These are phyloP conservation scores for Hibiscus syriacus DNA, from an alignment of 345 rosid species.

Conservation along the genomic window DNA sequence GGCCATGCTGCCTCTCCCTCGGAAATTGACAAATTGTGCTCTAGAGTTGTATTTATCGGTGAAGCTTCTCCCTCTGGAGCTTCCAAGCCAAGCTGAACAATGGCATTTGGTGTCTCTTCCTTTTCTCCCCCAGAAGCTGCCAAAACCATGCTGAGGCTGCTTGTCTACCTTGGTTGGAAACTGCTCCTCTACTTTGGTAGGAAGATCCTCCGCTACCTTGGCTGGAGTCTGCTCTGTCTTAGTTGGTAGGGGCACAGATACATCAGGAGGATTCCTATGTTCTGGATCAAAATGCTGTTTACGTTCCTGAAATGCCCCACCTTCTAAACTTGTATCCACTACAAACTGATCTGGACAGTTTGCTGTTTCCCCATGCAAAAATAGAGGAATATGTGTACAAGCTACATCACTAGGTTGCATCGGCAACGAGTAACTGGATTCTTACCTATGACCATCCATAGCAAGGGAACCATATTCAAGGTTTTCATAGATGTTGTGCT, in stretches of 20 bases:
- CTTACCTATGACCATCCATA: conserved; percentile 19
- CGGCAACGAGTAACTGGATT: conserved; percentile 20
- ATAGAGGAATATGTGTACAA: conserved; percentile 15
- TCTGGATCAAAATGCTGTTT: conserved; percentile 25
- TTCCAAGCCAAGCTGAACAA: conserved; percentile 17
- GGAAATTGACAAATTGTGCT: conserved; percentile 17
- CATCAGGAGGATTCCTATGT: conserved; percentile 15
- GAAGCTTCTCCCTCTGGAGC: background rate
- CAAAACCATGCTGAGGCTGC: conserved; percentile 15
- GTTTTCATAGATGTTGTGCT: conserved; percentile 19
- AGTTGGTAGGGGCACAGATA: conserved; percentile 16
- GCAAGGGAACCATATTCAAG: conserved; percentile 23
- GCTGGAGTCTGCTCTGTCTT: conserved; percentile 26
- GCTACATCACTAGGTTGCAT: conserved; percentile 13
- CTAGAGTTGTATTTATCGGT: conserved; percentile 14
- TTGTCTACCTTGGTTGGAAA: conserved; percentile 11
- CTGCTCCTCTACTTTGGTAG: conserved; percentile 26
- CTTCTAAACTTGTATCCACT: conserved; percentile 21
- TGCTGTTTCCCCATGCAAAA: conserved; percentile 19
- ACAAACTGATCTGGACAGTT: conserved; percentile 15
- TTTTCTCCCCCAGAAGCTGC: background rate
- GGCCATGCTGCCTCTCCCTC: conserved; percentile 29
- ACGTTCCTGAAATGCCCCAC: conserved; percentile 14
- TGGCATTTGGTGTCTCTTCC: background rate
- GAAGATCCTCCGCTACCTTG: background rate